phyloP scores from a whole-genome alignment of 2,329 filamentous ascomycete species.

The Colletotrichum higginsianum region DNA sequence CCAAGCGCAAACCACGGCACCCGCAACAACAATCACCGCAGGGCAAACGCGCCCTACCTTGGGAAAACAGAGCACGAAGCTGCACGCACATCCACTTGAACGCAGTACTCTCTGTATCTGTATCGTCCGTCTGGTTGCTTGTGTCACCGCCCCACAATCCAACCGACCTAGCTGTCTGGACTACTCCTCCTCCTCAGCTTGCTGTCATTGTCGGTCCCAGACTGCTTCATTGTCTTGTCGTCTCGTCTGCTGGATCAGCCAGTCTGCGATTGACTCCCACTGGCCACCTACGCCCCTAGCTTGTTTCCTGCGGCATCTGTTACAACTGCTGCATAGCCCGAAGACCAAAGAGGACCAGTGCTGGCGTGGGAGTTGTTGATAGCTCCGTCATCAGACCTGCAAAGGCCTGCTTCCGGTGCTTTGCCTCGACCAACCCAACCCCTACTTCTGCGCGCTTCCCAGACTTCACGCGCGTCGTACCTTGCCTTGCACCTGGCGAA shows the following conservation, averaged over 20 bases:
- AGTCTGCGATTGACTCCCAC: conserved; percentile 14
- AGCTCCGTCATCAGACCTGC: conserved; percentile 22
- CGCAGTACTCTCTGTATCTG: conserved; percentile 13
- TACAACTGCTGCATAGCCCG: conserved; percentile 28
- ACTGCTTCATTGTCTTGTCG: neutral
- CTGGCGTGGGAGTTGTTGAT: conserved; percentile 24
- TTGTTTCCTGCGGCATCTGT: conserved; percentile 22
- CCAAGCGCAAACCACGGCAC: conserved; percentile 31
- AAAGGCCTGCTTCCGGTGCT: conserved; percentile 27
- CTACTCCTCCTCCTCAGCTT: neutral
- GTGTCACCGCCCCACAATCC: conserved; percentile 34
- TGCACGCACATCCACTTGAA: conserved; percentile 29
- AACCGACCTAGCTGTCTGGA: conserved; percentile 17
- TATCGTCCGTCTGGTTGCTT: conserved; percentile 19
- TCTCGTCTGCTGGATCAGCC: conserved; percentile 17
- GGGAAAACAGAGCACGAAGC: conserved; percentile 26
- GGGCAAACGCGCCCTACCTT: conserved; percentile 37
- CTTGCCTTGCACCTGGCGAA: conserved; percentile 36
- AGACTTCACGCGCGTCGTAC: conserved; percentile 38
- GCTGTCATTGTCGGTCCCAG: conserved; percentile 20
- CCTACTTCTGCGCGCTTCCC: conserved; percentile 31
- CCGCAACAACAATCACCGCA: conserved; percentile 28
- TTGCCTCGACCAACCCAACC: conserved; percentile 33
- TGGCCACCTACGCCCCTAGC: conserved; percentile 8
- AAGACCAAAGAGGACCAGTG: conserved; percentile 21